A percentile compares a stretch with the other conserved stretches of the same genome.
These are phyloP conservation scores for Chlorella sorokiniana DNA, from an alignment of 139 green algal species.

Conservation along the genomic window DNA sequence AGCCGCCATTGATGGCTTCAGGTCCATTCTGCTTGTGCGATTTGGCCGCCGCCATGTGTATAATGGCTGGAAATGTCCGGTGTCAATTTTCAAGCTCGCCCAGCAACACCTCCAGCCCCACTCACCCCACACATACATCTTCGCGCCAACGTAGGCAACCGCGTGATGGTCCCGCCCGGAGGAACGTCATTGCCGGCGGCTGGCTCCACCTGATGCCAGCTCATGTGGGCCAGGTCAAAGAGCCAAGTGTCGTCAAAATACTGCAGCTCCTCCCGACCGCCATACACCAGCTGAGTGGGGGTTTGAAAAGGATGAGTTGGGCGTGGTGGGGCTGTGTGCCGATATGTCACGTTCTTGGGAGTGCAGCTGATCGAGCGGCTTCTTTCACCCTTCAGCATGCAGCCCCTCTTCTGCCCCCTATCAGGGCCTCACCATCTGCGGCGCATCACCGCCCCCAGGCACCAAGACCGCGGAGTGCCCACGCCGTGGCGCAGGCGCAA, in stretches of 20 bases:
- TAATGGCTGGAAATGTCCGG: too few species aligned
- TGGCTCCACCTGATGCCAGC: background rate
- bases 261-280: background rate
- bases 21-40: too few species aligned
- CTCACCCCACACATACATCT: background rate
- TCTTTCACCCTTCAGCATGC: slow-evolving; percentile 1
- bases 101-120: too few species aligned
- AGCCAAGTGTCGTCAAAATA: slow-evolving; percentile 8
- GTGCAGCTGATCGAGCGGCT: too few species aligned
- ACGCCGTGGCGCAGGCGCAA: background rate
- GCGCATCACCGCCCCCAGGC: background rate
- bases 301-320: background rate
- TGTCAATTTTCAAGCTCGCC: too few species aligned
- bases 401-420: too few species aligned
- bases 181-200: background rate
- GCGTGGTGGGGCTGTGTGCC: too few species aligned
- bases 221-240: background rate
- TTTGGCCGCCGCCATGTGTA: too few species aligned
- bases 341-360: background rate
- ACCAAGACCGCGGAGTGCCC: slow-evolving; percentile 8
- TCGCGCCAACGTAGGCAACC: background rate
- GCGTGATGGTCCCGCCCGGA: background rate
- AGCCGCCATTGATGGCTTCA: too few species aligned
- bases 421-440: slow-evolving; percentile 12
- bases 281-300: slow-evolving; percentile 1